phyloP scores from a whole-genome alignment of 352 stramenopile species.

The Pilasporangium apinafurcum region DNA sequence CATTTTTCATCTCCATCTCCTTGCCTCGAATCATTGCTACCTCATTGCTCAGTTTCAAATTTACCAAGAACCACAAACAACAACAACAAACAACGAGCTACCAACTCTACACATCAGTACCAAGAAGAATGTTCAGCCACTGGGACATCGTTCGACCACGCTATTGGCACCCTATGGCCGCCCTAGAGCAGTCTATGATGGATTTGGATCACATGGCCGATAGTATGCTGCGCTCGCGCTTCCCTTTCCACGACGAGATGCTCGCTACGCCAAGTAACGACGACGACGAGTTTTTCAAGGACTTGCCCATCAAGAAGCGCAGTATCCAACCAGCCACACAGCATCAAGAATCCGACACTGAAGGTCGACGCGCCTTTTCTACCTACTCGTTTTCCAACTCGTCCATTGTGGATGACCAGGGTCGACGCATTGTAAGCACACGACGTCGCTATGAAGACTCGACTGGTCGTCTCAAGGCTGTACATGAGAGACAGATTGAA shows the following conservation, averaged over 20 bases:
- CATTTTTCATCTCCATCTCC: too few relatives aligned
- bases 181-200: conserved; percentile 49
- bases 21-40: too few relatives aligned
- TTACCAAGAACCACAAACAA: conserved; percentile 1
- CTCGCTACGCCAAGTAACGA: conserved; percentile 15
- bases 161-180: conserved; percentile 53
- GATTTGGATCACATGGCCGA: conserved; percentile 35
- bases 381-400: conserved; percentile 43
- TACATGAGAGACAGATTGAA: conserved; percentile 32
- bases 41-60: conserved; percentile 12
- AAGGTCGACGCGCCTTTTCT: conserved; percentile 14
- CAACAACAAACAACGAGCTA: not conserved
- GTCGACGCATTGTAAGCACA: conserved; percentile 18
- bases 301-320: conserved; percentile 19
- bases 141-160: conserved; percentile 47
- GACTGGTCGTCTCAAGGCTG: conserved; percentile 33
- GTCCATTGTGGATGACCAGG: conserved; percentile 29
- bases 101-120: too few relatives aligned
- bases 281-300: conserved; percentile 49
- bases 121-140: conserved; percentile 26
- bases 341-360: conserved; percentile 16
- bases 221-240: conserved; percentile 14
- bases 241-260: conserved; percentile 14
- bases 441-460: conserved; percentile 40
- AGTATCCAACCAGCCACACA: conserved; percentile 13